phyloP scores from a whole-genome alignment of 441 rosid genomes.

The Cnidoscolus chayamansa region DNA sequence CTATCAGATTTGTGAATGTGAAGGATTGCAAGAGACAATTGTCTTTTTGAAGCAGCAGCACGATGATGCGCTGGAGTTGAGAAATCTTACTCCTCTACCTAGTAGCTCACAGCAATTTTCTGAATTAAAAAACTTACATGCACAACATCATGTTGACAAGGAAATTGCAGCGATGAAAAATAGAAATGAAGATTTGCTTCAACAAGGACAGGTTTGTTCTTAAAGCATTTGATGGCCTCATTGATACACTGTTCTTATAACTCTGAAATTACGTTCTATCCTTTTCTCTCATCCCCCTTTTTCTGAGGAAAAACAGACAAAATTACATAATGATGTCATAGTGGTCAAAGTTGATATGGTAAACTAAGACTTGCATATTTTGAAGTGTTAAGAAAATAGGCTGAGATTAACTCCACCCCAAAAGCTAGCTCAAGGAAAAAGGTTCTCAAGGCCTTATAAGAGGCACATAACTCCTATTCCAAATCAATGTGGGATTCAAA shows the following conservation, averaged over 20 bases:
- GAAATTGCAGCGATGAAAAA: slow-evolving; percentile 36
- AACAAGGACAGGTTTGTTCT: slow-evolving; percentile 54
- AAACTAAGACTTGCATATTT: no score
- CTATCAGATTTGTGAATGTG: slow-evolving; percentile 67
- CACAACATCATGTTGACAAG: slow-evolving; percentile 32
- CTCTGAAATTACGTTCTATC: slow-evolving; percentile 11
- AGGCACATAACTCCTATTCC: no score
- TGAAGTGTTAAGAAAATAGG: no score
- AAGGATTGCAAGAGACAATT: slow-evolving; percentile 68
- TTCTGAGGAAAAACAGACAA: neutral
- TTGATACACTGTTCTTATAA: slow-evolving; percentile 10
- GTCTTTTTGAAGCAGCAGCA: slow-evolving; percentile 76
- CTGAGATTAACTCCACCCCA: no score
- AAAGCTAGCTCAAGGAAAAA: no score
- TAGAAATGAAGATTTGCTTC: slow-evolving; percentile 34
- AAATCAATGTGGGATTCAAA: no score
- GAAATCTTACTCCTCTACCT: slow-evolving; percentile 33
- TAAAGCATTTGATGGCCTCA: slow-evolving; percentile 11
- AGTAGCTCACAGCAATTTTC: slow-evolving; percentile 40
- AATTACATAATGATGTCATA: neutral
- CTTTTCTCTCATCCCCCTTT: neutral
- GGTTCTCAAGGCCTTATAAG: no score
- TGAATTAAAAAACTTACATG: slow-evolving; percentile 36
- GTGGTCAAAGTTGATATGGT: neutral
- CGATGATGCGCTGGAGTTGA: slow-evolving; percentile 54